Evolutionary conservation across 2,329 filamentous ascomycete species (phyloP).

Genomic region (Apiospora aurea): DNA sequence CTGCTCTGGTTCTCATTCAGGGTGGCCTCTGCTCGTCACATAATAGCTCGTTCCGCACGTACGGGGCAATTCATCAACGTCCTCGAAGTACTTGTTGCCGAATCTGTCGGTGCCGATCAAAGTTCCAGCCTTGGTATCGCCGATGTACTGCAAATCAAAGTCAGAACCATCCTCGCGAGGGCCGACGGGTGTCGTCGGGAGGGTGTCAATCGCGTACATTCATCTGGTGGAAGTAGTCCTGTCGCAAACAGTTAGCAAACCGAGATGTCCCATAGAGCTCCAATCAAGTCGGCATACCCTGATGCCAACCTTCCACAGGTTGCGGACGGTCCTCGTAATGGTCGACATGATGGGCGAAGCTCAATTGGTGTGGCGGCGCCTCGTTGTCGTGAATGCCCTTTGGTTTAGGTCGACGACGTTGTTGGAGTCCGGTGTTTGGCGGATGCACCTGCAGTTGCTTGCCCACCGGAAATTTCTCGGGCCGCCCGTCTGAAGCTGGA

Average conservation of each 20-base stretch:
- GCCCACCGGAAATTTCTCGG: slow-evolving; percentile 23
- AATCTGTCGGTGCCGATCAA: slow-evolving; percentile 86
- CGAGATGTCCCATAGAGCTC: slow-evolving; percentile 14
- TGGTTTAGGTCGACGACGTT: slow-evolving; percentile 31
- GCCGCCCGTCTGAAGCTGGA: slow-evolving; percentile 4
- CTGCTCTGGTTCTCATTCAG: neutral
- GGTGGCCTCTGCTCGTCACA: neutral
- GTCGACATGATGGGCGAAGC: slow-evolving; percentile 80
- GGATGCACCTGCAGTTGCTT: slow-evolving; percentile 27
- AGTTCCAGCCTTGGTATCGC: slow-evolving; percentile 92
- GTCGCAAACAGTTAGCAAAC: slow-evolving; percentile 47
- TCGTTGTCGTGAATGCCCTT: slow-evolving; percentile 26
- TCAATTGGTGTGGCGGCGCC: slow-evolving; percentile 40
- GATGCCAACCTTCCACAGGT: slow-evolving; percentile 85
- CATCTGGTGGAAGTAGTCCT: slow-evolving; percentile 94
- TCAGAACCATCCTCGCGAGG: slow-evolving; percentile 31
- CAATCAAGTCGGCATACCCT: slow-evolving; percentile 66
- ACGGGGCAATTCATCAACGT: slow-evolving; percentile 92
- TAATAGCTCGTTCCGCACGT: slow-evolving; percentile 44
- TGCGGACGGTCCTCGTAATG: slow-evolving; percentile 82
- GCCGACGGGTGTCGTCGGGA: slow-evolving; percentile 32
- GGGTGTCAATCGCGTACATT: slow-evolving; percentile 69
- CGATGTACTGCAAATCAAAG: slow-evolving; percentile 58
- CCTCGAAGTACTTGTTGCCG: slow-evolving; percentile 99
- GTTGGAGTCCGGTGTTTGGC: slow-evolving; percentile 36